Evolutionary conservation across 371 early-diverging fungal genomes (phyloP).

Genomic region (Mortierella polycephala): DNA sequence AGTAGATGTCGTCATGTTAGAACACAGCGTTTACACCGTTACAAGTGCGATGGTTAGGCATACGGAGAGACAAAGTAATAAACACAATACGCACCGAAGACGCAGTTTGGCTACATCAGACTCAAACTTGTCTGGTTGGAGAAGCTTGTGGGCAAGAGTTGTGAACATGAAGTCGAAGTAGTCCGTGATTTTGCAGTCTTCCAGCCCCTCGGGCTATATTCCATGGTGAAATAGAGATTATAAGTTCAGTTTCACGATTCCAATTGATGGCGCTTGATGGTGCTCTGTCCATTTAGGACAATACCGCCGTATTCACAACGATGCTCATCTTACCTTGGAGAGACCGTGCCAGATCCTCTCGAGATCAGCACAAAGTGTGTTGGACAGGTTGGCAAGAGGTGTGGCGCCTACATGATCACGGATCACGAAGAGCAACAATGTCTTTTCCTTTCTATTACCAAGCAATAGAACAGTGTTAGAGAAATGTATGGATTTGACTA

Average conservation of each 20-base stretch:
- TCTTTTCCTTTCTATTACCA: conserved; percentile 72
- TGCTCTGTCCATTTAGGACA: too few species aligned
- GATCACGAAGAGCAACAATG: conserved; percentile 94
- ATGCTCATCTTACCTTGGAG: conserved; percentile 67
- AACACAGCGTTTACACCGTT: not conserved
- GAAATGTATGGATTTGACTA: not conserved
- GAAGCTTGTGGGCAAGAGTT: conserved; percentile 91
- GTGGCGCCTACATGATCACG: conserved; percentile 94
- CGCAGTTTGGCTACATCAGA: conserved; percentile 75
- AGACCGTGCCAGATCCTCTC: conserved; percentile 92
- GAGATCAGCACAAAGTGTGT: conserved; percentile 86
- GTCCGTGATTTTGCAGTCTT: conserved; percentile 81
- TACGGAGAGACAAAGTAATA: too few species aligned
- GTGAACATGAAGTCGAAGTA: conserved; percentile 94
- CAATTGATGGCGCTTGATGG: too few species aligned
- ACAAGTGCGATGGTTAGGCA: too few species aligned
- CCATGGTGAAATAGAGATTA: not conserved
- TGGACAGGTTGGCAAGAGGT: conserved; percentile 83
- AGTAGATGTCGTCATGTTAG: not conserved
- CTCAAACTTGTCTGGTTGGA: conserved; percentile 88
- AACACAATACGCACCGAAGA: conserved; percentile 59
- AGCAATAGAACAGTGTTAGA: not conserved
- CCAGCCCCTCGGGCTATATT: conserved; percentile 80
- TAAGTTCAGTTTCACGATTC: too few species aligned
- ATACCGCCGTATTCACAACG: too few species aligned